These are phyloP conservation scores for sweet orange (Citrus sinensis) DNA, from an alignment of 345 rosid species.

Conservation along the genomic window DNA sequence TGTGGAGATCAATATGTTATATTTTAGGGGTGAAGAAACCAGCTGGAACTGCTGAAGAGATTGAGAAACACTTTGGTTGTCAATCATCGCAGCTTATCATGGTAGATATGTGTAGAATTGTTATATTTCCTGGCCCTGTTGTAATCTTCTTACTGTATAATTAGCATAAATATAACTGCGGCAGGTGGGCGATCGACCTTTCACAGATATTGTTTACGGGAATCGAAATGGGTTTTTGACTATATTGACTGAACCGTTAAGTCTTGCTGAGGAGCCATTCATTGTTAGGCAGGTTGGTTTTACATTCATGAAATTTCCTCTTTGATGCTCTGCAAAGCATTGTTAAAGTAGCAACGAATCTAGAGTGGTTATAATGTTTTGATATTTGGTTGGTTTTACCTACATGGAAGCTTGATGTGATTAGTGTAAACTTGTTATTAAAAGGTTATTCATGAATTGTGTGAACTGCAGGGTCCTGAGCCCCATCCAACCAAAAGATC, in stretches of 20 bases:
- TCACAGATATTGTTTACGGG: constrained; percentile 87
- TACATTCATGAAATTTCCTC: background rate
- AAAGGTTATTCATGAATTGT: background rate
- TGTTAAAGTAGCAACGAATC: background rate
- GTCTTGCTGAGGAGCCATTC: constrained; percentile 80
- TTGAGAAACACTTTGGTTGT: constrained; percentile 93
- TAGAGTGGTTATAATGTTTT: background rate
- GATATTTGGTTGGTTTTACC: background rate
- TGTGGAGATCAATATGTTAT: background rate
- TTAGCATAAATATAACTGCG: constrained; percentile 13
- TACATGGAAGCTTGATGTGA: background rate
- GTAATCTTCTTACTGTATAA: constrained; percentile 3
- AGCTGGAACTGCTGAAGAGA: constrained; percentile 89
- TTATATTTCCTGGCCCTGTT: background rate
- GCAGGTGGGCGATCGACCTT: constrained; percentile 97
- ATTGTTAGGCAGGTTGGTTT: constrained; percentile 88
- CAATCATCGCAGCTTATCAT: constrained; percentile 73
- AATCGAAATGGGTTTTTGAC: constrained; percentile 86
- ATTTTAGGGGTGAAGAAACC: constrained; percentile 82
- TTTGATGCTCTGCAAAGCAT: background rate
- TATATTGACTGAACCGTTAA: constrained; percentile 71
- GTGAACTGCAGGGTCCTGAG: background rate
- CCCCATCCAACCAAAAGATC: background rate
- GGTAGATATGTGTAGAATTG: constrained; percentile 40
- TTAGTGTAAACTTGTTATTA: background rate